A percentile compares a stretch with the other conserved stretches of the same genome.
These are phyloP conservation scores for Sarocladium oryzae DNA, from an alignment of 2,329 filamentous ascomycete species.

Conservation along the genomic window DNA sequence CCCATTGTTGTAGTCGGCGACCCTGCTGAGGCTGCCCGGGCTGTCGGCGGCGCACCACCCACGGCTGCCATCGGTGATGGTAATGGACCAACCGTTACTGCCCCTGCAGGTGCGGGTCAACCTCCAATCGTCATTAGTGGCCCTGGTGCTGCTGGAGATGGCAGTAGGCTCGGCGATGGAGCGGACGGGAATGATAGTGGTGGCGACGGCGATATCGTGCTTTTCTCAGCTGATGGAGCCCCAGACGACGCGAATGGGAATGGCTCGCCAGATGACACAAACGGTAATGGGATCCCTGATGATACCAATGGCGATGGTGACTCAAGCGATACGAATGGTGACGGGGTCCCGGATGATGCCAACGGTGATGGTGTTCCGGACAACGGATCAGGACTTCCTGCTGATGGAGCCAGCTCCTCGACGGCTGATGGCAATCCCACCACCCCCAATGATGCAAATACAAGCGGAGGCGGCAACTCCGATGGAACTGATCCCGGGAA, in stretches of 20 bases:
- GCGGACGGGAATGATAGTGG: not conserved
- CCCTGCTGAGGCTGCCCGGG: not conserved
- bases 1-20: slow-evolving; percentile 14
- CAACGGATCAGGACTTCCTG: not conserved
- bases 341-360: not conserved
- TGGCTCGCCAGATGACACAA: not conserved
- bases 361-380: not conserved
- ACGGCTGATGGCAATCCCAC: too few relatives aligned
- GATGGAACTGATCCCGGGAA: not conserved
- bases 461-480: not conserved
- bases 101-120: not conserved
- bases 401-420: too few relatives aligned
- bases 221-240: too few relatives aligned
- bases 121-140: not conserved
- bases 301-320: not conserved
- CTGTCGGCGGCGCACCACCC: not conserved
- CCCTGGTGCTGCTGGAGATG: not conserved
- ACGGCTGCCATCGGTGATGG: not conserved
- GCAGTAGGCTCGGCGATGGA: not conserved
- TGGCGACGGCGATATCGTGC: not conserved
- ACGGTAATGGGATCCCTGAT: not conserved
- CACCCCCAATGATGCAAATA: too few relatives aligned
- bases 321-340: not conserved
- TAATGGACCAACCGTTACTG: not conserved
- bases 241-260: not conserved